These are phyloP conservation scores for Tetragonia tetragonoides DNA, from an alignment of 148 eudicot species.

Conservation along the genomic window DNA sequence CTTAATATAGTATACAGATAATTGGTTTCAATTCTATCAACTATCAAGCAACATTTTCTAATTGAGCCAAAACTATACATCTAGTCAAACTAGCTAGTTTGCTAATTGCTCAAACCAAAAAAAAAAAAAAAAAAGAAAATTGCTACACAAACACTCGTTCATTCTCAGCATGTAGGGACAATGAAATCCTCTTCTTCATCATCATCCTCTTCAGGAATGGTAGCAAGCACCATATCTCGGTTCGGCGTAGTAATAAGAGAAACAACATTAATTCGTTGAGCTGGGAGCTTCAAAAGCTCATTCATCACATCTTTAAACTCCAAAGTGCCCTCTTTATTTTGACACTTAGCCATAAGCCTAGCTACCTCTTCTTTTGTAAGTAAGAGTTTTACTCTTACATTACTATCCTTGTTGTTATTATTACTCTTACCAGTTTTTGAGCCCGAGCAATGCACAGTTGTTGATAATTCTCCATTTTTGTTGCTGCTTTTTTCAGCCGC, in stretches of 20 bases:
- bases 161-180: neutral
- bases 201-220: constrained; percentile 23
- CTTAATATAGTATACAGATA: too few relatives aligned
- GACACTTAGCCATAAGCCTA: constrained; percentile 38
- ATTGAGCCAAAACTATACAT: too few relatives aligned
- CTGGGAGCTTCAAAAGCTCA: constrained; percentile 40
- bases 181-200: neutral
- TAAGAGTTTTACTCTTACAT: constrained; percentile 39
- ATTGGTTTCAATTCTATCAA: too few relatives aligned
- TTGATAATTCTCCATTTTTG: too few relatives aligned
- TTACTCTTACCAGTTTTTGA: neutral
- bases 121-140: too few relatives aligned
- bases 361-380: constrained; percentile 57
- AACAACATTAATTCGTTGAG: constrained; percentile 31
- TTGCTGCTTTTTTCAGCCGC: too few relatives aligned
- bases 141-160: neutral
- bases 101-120: too few relatives aligned
- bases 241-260: neutral
- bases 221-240: neutral
- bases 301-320: constrained; percentile 44
- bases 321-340: constrained; percentile 33
- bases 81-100: too few relatives aligned
- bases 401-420: neutral
- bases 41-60: neutral
- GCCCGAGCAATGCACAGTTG: too few relatives aligned